Percentiles rank a stretch among this genome's conserved stretches.
These are phyloP conservation scores for Didymella arachidicola DNA, from an alignment of 2,329 filamentous ascomycete species.

Conservation along the genomic window DNA sequence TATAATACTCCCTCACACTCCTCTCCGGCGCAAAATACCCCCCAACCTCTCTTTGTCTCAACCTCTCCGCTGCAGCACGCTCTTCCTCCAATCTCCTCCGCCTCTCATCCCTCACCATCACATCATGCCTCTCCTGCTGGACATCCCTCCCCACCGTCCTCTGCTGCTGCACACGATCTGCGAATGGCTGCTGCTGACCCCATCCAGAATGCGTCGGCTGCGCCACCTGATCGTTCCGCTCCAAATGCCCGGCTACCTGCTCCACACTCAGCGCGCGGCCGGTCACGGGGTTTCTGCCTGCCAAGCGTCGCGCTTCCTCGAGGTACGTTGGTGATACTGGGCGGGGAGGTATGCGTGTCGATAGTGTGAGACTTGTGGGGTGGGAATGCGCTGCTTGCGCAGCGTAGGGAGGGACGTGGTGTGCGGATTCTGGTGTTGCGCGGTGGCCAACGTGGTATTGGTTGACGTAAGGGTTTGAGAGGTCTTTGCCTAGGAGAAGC, in stretches of 20 bases:
- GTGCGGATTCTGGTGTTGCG: background rate
- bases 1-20: constrained; percentile 8
- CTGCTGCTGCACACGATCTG: background rate
- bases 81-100: background rate
- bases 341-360: background rate
- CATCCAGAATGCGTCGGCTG: background rate
- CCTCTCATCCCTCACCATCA: background rate
- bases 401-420: background rate
- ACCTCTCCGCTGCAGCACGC: background rate
- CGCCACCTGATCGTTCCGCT: background rate
- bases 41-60: background rate
- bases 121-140: background rate
- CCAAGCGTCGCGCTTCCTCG: background rate
- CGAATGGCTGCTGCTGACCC: background rate
- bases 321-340: background rate
- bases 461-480: constrained; percentile 17
- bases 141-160: background rate
- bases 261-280: background rate
- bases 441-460: constrained; percentile 15
- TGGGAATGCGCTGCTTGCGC: background rate
- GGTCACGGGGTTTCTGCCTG: constrained; percentile 3
- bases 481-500: constrained; percentile 7
- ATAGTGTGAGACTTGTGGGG: background rate
- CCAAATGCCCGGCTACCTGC: background rate
- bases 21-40: constrained; percentile 4